Percentiles rank a stretch among this genome's conserved stretches.
Evolutionary conservation across 2,329 filamentous ascomycete genomes (phyloP).

Genomic region (Emmonsiellopsis sp.): DNA sequence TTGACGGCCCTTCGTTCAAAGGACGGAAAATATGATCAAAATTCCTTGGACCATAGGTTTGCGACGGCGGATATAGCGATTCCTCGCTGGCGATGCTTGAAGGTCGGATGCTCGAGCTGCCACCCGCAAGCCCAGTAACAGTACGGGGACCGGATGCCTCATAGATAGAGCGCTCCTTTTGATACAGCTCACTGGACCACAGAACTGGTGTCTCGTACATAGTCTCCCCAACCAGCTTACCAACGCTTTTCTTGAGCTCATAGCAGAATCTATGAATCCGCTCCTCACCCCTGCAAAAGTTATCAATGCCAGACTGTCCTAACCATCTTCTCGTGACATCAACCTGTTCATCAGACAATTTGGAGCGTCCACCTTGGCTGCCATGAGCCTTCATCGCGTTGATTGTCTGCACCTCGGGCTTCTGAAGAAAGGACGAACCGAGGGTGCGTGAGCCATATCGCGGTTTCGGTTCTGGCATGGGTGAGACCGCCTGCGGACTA

Average conservation of each 20-base stretch:
- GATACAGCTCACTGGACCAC: conserved; percentile 86
- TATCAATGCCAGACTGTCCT: conserved; percentile 71
- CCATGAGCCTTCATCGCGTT: conserved; percentile 75
- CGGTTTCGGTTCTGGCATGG: conserved; percentile 24
- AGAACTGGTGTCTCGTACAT: conserved; percentile 77
- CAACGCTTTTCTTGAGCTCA: conserved; percentile 79
- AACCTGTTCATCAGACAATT: conserved; percentile 90
- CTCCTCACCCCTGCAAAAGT: conserved; percentile 92
- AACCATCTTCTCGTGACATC: conserved; percentile 79
- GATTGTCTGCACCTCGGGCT: conserved; percentile 75
- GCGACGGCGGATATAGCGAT: conserved; percentile 21
- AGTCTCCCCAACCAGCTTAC: conserved; percentile 74
- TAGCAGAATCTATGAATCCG: conserved; percentile 88
- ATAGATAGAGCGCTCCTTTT: conserved; percentile 51
- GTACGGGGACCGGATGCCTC: conserved; percentile 31
- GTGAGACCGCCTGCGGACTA: conserved; percentile 38
- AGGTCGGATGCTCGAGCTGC: conserved; percentile 32
- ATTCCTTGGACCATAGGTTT: conserved; percentile 20
- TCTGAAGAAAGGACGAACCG: conserved; percentile 57
- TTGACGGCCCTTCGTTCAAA: conserved; percentile 26
- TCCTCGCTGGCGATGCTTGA: conserved; percentile 39
- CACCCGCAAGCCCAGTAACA: conserved; percentile 35
- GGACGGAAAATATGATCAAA: conserved; percentile 23
- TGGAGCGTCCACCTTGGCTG: conserved; percentile 84
- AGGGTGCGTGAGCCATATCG: conserved; percentile 39